Base-by-base conservation (phyloP, 129 eudicot species). In the Calendula officinalis region DNA sequence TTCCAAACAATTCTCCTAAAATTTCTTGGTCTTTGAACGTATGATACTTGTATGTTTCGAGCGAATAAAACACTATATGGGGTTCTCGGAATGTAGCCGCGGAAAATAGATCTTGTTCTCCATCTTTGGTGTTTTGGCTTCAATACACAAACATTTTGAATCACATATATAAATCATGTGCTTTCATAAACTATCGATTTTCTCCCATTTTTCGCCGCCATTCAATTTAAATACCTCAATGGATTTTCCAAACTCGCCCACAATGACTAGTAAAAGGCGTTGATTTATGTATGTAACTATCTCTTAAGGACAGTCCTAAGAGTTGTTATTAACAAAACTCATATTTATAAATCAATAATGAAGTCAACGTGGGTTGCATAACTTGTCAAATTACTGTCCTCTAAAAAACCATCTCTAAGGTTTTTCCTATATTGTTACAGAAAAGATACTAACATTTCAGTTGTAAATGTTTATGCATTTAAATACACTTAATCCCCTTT, bases 21-120 rank as follows among this genome's bases (percentile, higher is more conserved):
- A 8, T 3, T 41, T 41, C 15, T 11, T 15, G 4, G 4, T 22
- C 35, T 8, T 32, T 50, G 44, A 44, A 14, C n/a, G 45, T 38
- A 45, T 71, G 76, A 61, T 34, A 71, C 43, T 14, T 60, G 50
- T 51, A 7, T 4, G 77, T 62, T n/a, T 62, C 55, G 4, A 71
- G 77, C 9, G 77, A 71, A 44, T 71, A 71, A 56, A 61, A 71
- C 3, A 62, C 37, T 4, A 62, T 30, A 1, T 40, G n/a, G n/a
- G n/a, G n/a, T 22, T 52, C 57, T 50, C 9, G 3, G 32, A 40
- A 47, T 47, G 53, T 3, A 47, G 13, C 13, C 17, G 47, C 0
- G 75, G 67, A 58, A 69, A 47, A 46, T 57, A 58, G 36, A 69
- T 57, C 59, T 62, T 36, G 41, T 70, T 70, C 27, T 62, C 60